phyloP scores from a whole-genome alignment of 2,329 filamentous ascomycete species.

The Xylaria sp. region DNA sequence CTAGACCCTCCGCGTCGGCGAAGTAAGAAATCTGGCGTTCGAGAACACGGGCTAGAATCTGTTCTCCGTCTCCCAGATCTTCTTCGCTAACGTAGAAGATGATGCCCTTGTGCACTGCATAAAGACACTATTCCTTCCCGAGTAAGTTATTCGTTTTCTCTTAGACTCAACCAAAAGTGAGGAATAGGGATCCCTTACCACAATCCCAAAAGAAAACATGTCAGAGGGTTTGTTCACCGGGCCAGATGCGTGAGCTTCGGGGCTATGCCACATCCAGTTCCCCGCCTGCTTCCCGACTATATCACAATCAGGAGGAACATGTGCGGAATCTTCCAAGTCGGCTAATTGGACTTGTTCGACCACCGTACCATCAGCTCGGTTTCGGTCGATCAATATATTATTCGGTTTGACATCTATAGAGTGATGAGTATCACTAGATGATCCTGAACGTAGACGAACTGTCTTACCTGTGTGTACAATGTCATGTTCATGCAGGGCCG shows the following conservation, averaged over 20 bases:
- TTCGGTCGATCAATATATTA: constrained; percentile 21
- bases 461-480: constrained; percentile 21
- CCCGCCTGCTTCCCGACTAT: constrained; percentile 23
- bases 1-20: constrained; percentile 23
- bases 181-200: constrained; percentile 19
- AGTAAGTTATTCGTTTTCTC: constrained; percentile 13
- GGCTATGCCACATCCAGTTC: constrained; percentile 25
- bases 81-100: constrained; percentile 23
- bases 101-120: constrained; percentile 19
- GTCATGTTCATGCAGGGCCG: constrained; percentile 21
- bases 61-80: constrained; percentile 24
- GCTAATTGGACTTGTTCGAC: constrained; percentile 20
- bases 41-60: constrained; percentile 23
- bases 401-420: constrained; percentile 23
- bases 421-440: constrained; percentile 6
- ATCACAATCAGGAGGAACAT: constrained; percentile 19
- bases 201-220: constrained; percentile 26
- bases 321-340: constrained; percentile 24
- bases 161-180: background rate
- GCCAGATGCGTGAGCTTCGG: constrained; percentile 26
- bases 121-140: constrained; percentile 21
- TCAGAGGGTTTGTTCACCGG: constrained; percentile 25
- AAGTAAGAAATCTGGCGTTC: constrained; percentile 29
- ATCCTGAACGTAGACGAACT: background rate
- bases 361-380: constrained; percentile 11